Evolutionary conservation across 2,329 filamentous ascomycete genomes (phyloP).

Genomic region (Trichoderma oligosporum): DNA sequence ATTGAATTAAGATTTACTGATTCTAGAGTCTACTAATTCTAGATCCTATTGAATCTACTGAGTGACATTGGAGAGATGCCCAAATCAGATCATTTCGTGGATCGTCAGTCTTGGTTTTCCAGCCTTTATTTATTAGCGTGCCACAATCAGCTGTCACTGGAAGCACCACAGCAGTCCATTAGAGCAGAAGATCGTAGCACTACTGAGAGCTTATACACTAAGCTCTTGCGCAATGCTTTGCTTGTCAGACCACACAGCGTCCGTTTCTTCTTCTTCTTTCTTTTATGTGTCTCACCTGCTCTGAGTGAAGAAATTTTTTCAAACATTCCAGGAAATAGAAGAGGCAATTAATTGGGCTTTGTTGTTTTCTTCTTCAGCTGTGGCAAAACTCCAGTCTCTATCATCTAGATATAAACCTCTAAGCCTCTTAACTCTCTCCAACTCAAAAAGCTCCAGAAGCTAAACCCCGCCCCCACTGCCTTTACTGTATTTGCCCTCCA

Average conservation of each 20-base stretch:
- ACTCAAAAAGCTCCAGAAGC: not conserved
- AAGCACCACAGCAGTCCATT: not conserved
- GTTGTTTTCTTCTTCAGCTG: no score
- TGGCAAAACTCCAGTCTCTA: no score
- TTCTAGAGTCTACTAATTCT: no score
- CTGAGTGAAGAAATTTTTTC: not conserved
- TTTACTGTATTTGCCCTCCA: not conserved
- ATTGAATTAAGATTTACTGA: no score
- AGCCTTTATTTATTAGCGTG: not conserved
- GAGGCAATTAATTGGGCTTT: no score
- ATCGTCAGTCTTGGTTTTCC: no score
- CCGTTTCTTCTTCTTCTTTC: not conserved
- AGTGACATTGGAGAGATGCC: no score
- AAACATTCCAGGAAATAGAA: not conserved
- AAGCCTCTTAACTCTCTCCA: no score
- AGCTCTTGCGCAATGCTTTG: no score
- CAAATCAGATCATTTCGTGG: no score
- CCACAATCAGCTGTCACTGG: slow-evolving; percentile 9
- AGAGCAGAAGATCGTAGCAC: not conserved
- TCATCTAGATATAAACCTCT: no score
- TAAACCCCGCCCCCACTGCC: slow-evolving; percentile 11
- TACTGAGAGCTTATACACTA: not conserved
- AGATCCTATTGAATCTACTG: no score
- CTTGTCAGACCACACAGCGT: not conserved
- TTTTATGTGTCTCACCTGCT: not conserved